Evolutionary conservation across 2,329 filamentous ascomycete species (phyloP).

Genomic region (Sporothrix euskadiensis): DNA sequence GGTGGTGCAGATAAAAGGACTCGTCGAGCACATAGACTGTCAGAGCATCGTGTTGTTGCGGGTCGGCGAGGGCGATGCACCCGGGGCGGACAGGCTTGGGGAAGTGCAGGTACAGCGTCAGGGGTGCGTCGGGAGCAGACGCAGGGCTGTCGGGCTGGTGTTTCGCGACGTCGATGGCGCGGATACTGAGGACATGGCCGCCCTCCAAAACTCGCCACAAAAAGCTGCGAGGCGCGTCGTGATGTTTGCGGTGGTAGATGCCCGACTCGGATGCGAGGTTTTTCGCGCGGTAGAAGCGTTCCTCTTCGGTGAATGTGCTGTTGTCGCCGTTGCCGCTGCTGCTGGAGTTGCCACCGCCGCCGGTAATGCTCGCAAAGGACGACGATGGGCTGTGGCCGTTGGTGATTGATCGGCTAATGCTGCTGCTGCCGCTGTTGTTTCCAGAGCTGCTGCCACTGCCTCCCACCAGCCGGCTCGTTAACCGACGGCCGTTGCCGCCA

Average conservation of each 20-base stretch:
- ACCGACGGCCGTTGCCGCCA: conserved; percentile 32
- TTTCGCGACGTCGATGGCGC: conserved; percentile 77
- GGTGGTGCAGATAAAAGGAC: conserved; percentile 76
- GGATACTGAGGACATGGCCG: conserved; percentile 76
- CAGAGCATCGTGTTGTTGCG: conserved; percentile 73
- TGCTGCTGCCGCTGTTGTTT: conserved; percentile 40
- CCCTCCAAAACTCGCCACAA: conserved; percentile 88
- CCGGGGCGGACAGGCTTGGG: conserved; percentile 69
- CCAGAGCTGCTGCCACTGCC: conserved; percentile 39
- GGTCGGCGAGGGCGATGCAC: conserved; percentile 81
- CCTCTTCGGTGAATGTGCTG: conserved; percentile 63
- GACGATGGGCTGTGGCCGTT: conserved; percentile 8
- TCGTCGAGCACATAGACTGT: conserved; percentile 78
- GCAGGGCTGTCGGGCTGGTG: conserved; percentile 51
- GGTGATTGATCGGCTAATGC: conserved; percentile 29
- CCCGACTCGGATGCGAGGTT: conserved; percentile 77
- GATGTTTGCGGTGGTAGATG: conserved; percentile 78
- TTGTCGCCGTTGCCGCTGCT: conserved; percentile 41
- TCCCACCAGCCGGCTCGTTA: conserved; percentile 25
- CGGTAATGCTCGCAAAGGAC: conserved; percentile 6
- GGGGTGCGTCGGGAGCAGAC: conserved; percentile 62
- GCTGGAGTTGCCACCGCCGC: conserved; percentile 42
- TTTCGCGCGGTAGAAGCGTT: conserved; percentile 64
- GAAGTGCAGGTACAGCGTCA: conserved; percentile 78
- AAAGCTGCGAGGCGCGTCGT: conserved; percentile 77